Base-by-base conservation (phyloP, 257 asterid species). In the Galeopsis tetrahit region DNA sequence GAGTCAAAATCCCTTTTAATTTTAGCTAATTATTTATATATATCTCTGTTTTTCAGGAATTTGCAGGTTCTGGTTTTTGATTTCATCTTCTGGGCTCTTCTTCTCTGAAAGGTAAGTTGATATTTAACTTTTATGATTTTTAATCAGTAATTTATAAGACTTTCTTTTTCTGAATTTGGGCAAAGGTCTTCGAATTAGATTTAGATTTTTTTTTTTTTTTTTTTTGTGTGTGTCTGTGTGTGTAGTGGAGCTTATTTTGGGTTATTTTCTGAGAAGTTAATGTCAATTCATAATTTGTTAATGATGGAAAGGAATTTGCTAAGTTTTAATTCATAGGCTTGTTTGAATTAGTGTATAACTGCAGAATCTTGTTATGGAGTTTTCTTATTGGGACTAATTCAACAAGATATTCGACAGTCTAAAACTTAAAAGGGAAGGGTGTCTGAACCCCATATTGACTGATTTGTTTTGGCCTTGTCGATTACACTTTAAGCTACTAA, bases 51-150 rank as follows among this genome's bases (percentile, higher is more conserved):
- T 39, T 60, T 56, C 65, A 70, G 17, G 36, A 71, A 62, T 44
- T 80, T 71, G 74, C 83, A 46, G 86, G 58, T 68, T 56, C 28
- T 43, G 59, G 60, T 14, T 82, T 74, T 70, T 78, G 81, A 49
- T 69, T 76, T 75, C 61, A 59, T 77, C 77, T 75, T 43, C 51
- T 66, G 63, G 76, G 74, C 46, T 63, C 69, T 59, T 59, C 31
- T 76, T 46, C 49, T 51, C 55, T 44, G 6, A 33, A 60, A 40
- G 78, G 78, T 73, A 73, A 64, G 53, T 53, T 49, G 56, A 5
- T 52, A 2, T 49, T 17, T 11, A 61, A 10, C 34, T 5, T 52
- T 13, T 35, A 1, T 11, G 2, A 44, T 14, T 21, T 8, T 21
- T 46, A 34, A 59, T 51, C 13, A 52, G 28, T 63, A 9, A 31